These are phyloP conservation scores for Elsinoe necatrix DNA, from an alignment of 2,329 filamentous ascomycete species.

Conservation along the genomic window DNA sequence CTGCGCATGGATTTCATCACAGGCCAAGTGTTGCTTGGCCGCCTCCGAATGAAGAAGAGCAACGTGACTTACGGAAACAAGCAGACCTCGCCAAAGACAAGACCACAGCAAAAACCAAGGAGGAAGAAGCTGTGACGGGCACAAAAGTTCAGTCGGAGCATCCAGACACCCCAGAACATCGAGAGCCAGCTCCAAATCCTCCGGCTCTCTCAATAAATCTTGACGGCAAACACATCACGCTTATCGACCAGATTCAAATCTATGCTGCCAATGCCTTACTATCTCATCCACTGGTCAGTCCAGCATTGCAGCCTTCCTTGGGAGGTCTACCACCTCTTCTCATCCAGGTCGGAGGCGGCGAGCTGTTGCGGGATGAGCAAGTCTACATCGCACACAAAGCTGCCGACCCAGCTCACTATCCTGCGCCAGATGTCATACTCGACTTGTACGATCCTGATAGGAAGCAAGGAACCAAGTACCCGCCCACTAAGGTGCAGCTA, in stretches of 20 bases:
- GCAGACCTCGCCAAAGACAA: conserved; percentile 23
- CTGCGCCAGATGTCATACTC: conserved; percentile 56
- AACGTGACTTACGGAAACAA: conserved; percentile 29
- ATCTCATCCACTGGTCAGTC: conserved; percentile 81
- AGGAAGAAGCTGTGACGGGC: conserved; percentile 18
- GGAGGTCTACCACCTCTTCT: conserved; percentile 83
- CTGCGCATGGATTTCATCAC: conserved; percentile 77
- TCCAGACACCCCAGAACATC: conserved; percentile 18
- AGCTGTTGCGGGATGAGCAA: conserved; percentile 86
- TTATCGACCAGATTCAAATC: conserved; percentile 91
- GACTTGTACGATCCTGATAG: conserved; percentile 52
- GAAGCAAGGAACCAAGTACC: conserved; percentile 53
- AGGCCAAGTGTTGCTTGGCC: conserved; percentile 89
- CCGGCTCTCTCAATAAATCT: conserved; percentile 54
- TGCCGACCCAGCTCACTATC: conserved; percentile 70
- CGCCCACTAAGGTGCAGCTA: conserved; percentile 82
- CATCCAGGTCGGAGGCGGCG: conserved; percentile 79
- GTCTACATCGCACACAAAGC: conserved; percentile 93
- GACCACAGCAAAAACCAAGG: conserved; percentile 15
- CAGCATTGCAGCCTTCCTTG: conserved; percentile 75
- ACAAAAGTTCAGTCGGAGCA: conserved; percentile 16
- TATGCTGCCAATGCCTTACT: conserved; percentile 77
- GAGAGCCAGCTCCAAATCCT: conserved; percentile 23
- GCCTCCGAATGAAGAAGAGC: conserved; percentile 72
- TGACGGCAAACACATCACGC: conserved; percentile 59